phyloP scores from a whole-genome alignment of 179 eudicot species.

The Pouteria campechiana region DNA sequence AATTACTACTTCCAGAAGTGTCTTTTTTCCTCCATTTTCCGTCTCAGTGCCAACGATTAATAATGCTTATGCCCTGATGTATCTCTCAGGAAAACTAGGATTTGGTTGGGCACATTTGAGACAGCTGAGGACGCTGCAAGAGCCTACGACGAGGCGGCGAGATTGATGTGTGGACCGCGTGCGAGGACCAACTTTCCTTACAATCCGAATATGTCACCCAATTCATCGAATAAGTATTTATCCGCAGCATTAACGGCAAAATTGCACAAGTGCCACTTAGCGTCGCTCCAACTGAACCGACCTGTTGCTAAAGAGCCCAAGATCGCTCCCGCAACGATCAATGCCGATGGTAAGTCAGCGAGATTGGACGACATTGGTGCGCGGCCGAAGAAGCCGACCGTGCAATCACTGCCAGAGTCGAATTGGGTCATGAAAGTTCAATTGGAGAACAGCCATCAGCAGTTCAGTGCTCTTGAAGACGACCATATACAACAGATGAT shows the following conservation, averaged over 20 bases:
- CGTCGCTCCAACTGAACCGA: constrained; percentile 33
- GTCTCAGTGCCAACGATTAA: too few species aligned
- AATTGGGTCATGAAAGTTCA: constrained; percentile 4
- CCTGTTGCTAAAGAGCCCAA: background rate
- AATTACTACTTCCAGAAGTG: too few species aligned
- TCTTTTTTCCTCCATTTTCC: too few species aligned
- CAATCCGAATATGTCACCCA: constrained; percentile 13
- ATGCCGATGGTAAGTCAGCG: background rate
- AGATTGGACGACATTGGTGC: background rate
- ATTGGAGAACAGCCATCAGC: constrained; percentile 8
- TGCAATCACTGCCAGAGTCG: too few species aligned
- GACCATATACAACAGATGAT: constrained; percentile 45
- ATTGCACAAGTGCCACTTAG: constrained; percentile 49
- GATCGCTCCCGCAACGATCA: constrained; percentile 1
- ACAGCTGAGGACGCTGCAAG: constrained; percentile 80
- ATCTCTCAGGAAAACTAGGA: constrained; percentile 53
- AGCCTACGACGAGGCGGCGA: constrained; percentile 75
- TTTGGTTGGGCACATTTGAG: constrained; percentile 76
- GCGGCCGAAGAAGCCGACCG: too few species aligned
- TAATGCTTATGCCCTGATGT: background rate
- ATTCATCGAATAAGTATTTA: constrained; percentile 25
- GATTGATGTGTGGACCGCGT: constrained; percentile 56
- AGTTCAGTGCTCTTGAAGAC: constrained; percentile 25
- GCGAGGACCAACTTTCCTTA: constrained; percentile 45
- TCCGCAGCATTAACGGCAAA: constrained; percentile 56